Evolutionary conservation across 2,329 filamentous ascomycete species (phyloP).

Genomic region (Ambrosiella beaveri): DNA sequence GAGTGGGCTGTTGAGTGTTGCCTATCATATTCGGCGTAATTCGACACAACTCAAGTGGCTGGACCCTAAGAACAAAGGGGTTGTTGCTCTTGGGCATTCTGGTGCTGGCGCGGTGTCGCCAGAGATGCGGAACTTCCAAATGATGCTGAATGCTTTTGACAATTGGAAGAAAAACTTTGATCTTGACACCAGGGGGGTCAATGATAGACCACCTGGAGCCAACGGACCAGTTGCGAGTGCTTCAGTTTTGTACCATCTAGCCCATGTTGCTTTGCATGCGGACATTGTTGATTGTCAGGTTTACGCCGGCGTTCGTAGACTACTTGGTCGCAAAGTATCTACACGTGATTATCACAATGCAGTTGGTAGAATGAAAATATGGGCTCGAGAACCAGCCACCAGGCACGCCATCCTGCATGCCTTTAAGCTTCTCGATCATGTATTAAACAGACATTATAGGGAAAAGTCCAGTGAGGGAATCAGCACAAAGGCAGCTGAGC

Average conservation of each 20-base stretch:
- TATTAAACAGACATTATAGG: conserved; percentile 29
- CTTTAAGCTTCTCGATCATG: conserved; percentile 60
- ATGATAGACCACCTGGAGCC: conserved; percentile 29
- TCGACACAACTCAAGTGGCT: conserved; percentile 73
- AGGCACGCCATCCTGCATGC: conserved; percentile 74
- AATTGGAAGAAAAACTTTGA: conserved; percentile 80
- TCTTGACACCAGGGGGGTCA: conserved; percentile 31
- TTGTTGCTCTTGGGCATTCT: background rate
- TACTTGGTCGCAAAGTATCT: conserved; percentile 65
- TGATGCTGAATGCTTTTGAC: conserved; percentile 64
- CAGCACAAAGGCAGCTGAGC: conserved; percentile 12
- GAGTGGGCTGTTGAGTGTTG: conserved; percentile 76
- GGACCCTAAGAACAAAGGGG: conserved; percentile 36
- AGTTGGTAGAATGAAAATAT: conserved; percentile 57
- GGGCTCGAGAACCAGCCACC: conserved; percentile 59
- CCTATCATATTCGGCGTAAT: conserved; percentile 78
- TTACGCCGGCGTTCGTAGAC: conserved; percentile 59
- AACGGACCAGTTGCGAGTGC: conserved; percentile 58
- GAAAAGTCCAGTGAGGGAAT: conserved; percentile 16
- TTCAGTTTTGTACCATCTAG: conserved; percentile 67
- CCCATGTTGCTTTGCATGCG: conserved; percentile 76
- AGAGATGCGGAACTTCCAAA: conserved; percentile 26
- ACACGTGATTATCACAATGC: conserved; percentile 57
- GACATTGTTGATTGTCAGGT: conserved; percentile 84
- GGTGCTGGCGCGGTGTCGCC: background rate